Percentiles rank a stretch among this genome's conserved stretches.
Conservation (phyloP, 441 rosid species). For the Adansonia rubrostipa region DNA sequence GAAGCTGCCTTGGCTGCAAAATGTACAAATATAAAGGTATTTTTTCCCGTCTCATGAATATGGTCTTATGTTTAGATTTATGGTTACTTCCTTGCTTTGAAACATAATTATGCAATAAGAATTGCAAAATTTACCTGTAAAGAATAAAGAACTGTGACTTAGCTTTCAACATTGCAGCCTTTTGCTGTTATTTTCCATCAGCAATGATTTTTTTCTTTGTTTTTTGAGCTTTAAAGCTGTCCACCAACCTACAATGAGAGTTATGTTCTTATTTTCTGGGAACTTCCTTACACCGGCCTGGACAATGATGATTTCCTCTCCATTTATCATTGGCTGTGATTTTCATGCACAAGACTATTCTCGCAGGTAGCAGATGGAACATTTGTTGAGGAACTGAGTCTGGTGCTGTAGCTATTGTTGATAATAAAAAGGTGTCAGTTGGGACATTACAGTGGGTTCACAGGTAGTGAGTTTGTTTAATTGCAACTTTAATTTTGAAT, state of each 20-base stretch:
- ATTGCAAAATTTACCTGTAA: background rate
- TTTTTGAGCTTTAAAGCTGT: conserved; percentile 5
- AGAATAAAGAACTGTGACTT: background rate
- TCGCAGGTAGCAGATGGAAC: conserved; percentile 82
- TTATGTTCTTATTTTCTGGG: background rate
- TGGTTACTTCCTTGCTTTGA: conserved; percentile 3
- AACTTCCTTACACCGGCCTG: background rate
- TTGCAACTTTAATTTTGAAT: too few species aligned
- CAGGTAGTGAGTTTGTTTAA: conserved; percentile 49
- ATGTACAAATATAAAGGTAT: conserved; percentile 62
- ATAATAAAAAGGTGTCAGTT: conserved; percentile 72
- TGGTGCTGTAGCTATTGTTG: conserved; percentile 77
- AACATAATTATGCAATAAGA: background rate
- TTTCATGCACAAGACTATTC: conserved; percentile 24
- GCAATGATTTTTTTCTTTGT: background rate
- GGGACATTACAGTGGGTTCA: conserved; percentile 92
- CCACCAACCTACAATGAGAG: background rate
- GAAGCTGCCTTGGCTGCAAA: conserved; percentile 71
- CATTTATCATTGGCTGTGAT: background rate
- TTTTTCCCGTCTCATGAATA: conserved; percentile 1
- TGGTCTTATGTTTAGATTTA: conserved; percentile 11
- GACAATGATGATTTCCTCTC: background rate
- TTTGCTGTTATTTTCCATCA: conserved; percentile 6
- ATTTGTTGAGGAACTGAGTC: conserved; percentile 91
- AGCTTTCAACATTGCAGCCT: background rate